A percentile compares a stretch with the other conserved stretches of the same genome.
phyloP scores from a whole-genome alignment of 2,329 filamentous ascomycete genomes.

The Xylariales sp. region DNA sequence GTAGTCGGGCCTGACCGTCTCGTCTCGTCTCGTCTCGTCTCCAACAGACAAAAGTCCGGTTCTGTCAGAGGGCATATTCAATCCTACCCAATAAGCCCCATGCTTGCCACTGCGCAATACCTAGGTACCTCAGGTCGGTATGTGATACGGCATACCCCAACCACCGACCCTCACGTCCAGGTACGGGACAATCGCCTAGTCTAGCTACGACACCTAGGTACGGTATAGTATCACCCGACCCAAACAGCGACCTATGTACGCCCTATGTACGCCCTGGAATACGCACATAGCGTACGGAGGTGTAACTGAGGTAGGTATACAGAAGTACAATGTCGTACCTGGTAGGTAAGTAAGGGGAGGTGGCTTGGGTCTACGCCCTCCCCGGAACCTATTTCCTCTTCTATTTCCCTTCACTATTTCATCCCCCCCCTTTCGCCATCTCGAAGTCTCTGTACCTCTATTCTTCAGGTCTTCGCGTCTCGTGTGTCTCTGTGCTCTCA shows the following conservation, averaged over 20 bases:
- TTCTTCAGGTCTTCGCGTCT: constrained; percentile 6
- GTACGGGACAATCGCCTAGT: no score
- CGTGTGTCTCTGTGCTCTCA: constrained; percentile 18
- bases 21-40: neutral
- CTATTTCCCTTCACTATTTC: neutral
- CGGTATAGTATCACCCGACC: no score
- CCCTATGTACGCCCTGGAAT: no score
- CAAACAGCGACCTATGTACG: no score
- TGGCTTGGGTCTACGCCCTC: no score
- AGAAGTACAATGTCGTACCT: no score
- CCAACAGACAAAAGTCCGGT: constrained; percentile 19
- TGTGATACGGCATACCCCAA: no score
- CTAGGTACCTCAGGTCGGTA: neutral
- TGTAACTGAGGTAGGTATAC: no score
- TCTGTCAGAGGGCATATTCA: neutral
- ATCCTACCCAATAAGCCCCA: constrained; percentile 1
- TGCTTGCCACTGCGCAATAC: neutral
- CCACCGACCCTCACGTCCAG: no score
- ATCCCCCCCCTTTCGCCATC: neutral
- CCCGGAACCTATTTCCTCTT: constrained; percentile 3
- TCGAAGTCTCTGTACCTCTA: neutral
- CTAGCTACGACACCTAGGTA: no score
- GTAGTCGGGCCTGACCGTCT: constrained; percentile 31
- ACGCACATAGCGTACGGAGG: no score
- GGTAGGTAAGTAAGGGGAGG: no score